Base-by-base conservation (phyloP, 345 rosid genomes). In the Brassica rapa region DNA sequence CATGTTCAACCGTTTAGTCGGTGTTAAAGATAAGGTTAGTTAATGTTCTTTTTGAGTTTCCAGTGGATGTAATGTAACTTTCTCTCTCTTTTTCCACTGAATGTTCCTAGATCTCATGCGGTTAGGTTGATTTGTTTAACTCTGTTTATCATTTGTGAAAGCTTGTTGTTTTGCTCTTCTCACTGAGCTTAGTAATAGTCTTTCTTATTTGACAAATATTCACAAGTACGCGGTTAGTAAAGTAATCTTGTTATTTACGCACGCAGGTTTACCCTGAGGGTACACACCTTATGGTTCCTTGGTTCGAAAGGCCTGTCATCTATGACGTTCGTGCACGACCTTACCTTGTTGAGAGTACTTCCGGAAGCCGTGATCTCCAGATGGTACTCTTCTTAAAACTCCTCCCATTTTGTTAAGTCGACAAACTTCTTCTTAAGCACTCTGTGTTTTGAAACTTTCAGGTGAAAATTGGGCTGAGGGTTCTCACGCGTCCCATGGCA, bases 331-430 rank as follows among this genome's bases (percentile, higher is more conserved):
- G 96, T 16, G 97, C 98, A 10, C 87, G 94, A 81, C 93, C 97
- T 43, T 88, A 92, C 82, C 82, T 88, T 56, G 93, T 92, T 30
- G 96, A 93, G 87, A 90, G 94, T 74, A 91, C 92, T 29, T 94
- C 96, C 3, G 98, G 98, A 35, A 94, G 94, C 82, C 94, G 91
- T 43, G 98, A 94, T 85, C 98, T 94, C 27, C 98, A 90, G 86
- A 94, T 89, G 94, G 96, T 92, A 86, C 37, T 5, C 56, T 76
- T 9, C 62, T 70, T 60, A 15, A 65, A 19, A 14, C 29, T 60
- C 62, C 30, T 62, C 29, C 29, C 24, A 19, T 19, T 73, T 10
- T 73, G 64, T 67, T 19, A 19, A 19, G 11, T 68, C 39, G 1
- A 11, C 33, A 21, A 68, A 68, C 62, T 4, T 12, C 62, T 41